A percentile compares a stretch with the other conserved stretches of the same genome.
These are phyloP conservation scores for Sporothrix dimorphospora DNA, from an alignment of 2,329 filamentous ascomycete genomes.

Conservation along the genomic window DNA sequence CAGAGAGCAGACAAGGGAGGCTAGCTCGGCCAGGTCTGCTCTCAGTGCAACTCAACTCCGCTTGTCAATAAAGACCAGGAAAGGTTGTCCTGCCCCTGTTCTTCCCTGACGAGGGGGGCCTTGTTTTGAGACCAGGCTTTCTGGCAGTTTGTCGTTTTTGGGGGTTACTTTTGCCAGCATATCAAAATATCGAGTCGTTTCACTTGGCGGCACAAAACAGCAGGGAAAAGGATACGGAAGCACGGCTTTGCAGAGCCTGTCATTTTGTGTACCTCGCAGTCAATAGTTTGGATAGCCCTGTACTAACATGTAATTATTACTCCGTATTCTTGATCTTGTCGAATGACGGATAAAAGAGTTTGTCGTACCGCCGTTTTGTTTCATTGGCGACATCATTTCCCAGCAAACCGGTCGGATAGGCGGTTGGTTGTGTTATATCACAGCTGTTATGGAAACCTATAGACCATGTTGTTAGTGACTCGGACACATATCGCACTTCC, in stretches of 20 bases:
- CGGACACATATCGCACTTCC: not conserved
- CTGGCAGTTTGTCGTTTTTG: not conserved
- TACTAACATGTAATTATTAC: not conserved
- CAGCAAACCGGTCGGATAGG: not conserved
- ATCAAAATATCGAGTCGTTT: conserved; percentile 23
- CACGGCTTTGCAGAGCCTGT: not conserved
- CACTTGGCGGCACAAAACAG: not conserved
- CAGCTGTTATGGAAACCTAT: not conserved
- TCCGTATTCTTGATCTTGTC: not conserved
- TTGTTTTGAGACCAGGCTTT: conserved; percentile 19
- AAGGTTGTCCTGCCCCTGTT: not conserved
- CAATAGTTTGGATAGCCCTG: not conserved
- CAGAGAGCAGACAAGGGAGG: not conserved
- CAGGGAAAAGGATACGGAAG: not conserved
- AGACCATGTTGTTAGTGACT: not conserved
- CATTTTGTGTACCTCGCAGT: too few species aligned
- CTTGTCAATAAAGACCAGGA: not conserved
- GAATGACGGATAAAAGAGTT: not conserved
- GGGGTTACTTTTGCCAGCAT: conserved; percentile 20
- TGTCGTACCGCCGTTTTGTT: conserved; percentile 17
- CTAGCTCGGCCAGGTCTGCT: not conserved
- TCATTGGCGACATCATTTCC: not conserved
- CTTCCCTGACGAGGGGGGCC: conserved; percentile 10
- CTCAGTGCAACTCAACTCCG: not conserved
- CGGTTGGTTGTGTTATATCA: not conserved